phyloP scores from a whole-genome alignment of 2,329 filamentous ascomycete genomes.

The Aspergillus sp. region DNA sequence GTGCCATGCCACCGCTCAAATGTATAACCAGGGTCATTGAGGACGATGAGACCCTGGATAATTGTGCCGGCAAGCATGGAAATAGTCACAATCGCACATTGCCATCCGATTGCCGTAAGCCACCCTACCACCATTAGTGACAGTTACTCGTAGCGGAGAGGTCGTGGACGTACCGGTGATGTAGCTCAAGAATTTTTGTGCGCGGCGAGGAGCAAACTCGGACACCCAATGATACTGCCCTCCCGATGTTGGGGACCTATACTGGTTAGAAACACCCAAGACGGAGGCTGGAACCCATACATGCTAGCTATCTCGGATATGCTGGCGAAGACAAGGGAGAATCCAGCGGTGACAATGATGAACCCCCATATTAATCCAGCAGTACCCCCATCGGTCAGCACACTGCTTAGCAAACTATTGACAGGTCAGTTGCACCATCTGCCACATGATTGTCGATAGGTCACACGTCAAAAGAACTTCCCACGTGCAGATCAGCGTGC shows the following conservation, averaged over 20 bases:
- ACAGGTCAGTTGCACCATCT: slow-evolving; percentile 12
- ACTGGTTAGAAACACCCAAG: not conserved
- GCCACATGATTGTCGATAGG: not conserved
- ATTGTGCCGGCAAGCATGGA: slow-evolving; percentile 47
- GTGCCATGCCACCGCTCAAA: slow-evolving; percentile 47
- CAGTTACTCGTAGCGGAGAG: not conserved
- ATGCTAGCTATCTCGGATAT: slow-evolving; percentile 47
- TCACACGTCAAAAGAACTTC: slow-evolving; percentile 43
- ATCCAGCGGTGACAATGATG: slow-evolving; percentile 31
- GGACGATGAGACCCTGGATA: slow-evolving; percentile 47
- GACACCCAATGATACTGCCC: slow-evolving; percentile 45
- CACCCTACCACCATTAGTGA: slow-evolving; percentile 31
- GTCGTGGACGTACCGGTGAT: slow-evolving; percentile 35
- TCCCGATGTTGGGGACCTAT: slow-evolving; percentile 42
- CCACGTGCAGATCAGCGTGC: slow-evolving; percentile 46
- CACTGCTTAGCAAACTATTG: slow-evolving; percentile 28
- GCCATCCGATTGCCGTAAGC: slow-evolving; percentile 48
- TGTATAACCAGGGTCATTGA: slow-evolving; percentile 44
- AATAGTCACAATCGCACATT: slow-evolving; percentile 45
- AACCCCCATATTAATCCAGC: slow-evolving; percentile 42
- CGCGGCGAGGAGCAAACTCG: slow-evolving; percentile 44
- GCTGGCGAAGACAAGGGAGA: slow-evolving; percentile 37
- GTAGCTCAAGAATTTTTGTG: slow-evolving; percentile 48
- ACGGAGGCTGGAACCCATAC: slow-evolving; percentile 21
- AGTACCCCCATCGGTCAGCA: slow-evolving; percentile 38